Evolutionary conservation across 305 asterid species (phyloP), one percentile per base, ranked within the genome.

Genomic region (Fraxinus baroniana): DNA sequence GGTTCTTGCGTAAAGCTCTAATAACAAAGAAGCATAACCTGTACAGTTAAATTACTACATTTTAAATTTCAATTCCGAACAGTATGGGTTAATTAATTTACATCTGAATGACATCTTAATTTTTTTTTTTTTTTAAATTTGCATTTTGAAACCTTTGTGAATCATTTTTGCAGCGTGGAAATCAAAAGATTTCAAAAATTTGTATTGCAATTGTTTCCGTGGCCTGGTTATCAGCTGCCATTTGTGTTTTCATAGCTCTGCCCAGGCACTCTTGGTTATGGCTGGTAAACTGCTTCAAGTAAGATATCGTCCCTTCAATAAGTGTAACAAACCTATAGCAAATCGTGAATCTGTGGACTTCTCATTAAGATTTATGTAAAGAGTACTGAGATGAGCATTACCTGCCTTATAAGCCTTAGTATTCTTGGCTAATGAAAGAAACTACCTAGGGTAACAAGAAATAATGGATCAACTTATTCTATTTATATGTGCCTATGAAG

Each of bases 251-350:
- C 76, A 22, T 92, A 60, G 90, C 95, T 64, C 76, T 95, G 79
- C 97, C 95, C 66, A 87, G 79, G 39, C 95, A 92, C 83, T 89
- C 91, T 81, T 95, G 99, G 97, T 88, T 91, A 83, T 95, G 98
- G 28, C 1, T 26, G 28, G 28, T 26, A 26, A 26, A 0, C 28
- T 26, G 28, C 28, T 26, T 26, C 28, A 26, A 26, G 28, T 26
- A 0, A 0, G n/a, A 74, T 44, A 62, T 73, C 81, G 76, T 77
- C 66, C 57, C 84, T 84, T 49, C 41, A 49, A 3, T 49, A 26
- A 35, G 2, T 62, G 66, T 68, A 28, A 10, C 73, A 66, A 26
- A 22, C 1, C n/a, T 0, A 60, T 20, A 20, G 30, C 24, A 52
- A 52, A 5, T n/a, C n/a, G 64, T 52, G 64, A 52, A 17, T 52